Evolutionary conservation across 352 stramenopile species (phyloP), one percentile per base, ranked within the genome.

Genomic region (Albugo laibachii): DNA sequence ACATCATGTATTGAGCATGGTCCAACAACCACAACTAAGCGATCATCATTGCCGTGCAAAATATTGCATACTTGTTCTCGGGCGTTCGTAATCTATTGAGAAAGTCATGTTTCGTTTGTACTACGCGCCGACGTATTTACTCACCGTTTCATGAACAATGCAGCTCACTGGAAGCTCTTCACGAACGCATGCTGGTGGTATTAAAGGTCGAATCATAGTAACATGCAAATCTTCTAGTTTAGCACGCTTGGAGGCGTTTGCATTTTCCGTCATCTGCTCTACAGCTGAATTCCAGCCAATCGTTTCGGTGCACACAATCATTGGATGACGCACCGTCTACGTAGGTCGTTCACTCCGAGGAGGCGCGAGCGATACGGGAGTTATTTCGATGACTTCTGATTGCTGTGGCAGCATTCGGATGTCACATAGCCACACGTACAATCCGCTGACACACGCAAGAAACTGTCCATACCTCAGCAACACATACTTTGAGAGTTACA

Each of bases 1-100:
- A 82, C 67, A 51, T 89, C 71, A 57, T 89, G 76, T 51, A 89
- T 85, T 13, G 76, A 89, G 59, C 76, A 89, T 16, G 76, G 76
- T 1, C 76, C 76, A 14, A 89, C 73, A 27, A 89, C 54, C 31
- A 79, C 72, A 20, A 85, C 69, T 5, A 85, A 56, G 20, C 73
- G 69, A 58, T 85, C 73, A 52, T 85, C 69, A 15, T 66, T 42
- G 45, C 66, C 64, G 54, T 80, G 72, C 50, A 85, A 56, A 16
- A 81, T 64, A 49, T 65, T 54, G 31, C 68, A 71, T 3, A 88
- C 62, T 27, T 58, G 59, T 21, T 69, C 50, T 27, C 69, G 69
- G 21, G 68, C 16, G 19, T 2, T 10, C 36, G 16, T 36, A 19
- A 41, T 36, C 43, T 48, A 19, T 48, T 46, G 15, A 41, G 40